These are phyloP conservation scores for Gaeumannomyces tritici DNA, from an alignment of 2,329 filamentous ascomycete genomes.

Conservation along the genomic window DNA sequence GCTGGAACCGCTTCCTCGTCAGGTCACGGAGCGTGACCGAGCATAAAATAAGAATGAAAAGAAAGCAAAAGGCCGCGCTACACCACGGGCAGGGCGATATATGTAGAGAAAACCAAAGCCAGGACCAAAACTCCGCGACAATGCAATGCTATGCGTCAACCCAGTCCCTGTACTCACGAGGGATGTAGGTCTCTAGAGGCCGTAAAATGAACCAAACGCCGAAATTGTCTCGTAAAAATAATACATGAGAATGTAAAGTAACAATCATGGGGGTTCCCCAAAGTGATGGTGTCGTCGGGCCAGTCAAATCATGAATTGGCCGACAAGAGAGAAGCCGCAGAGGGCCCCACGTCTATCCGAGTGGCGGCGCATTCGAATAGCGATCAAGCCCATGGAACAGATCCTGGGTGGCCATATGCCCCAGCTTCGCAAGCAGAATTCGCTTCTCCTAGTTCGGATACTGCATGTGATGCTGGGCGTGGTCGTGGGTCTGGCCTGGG, in stretches of 20 bases:
- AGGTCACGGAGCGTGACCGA: background rate
- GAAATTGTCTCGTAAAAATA: background rate
- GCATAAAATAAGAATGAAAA: background rate
- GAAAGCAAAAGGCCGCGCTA: background rate
- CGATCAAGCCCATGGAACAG: background rate
- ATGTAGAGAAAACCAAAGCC: background rate
- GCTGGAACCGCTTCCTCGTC: background rate
- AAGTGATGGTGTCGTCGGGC: background rate
- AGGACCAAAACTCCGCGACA: slow-evolving; percentile 1
- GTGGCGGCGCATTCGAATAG: background rate
- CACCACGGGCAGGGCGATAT: background rate
- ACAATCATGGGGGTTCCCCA: background rate
- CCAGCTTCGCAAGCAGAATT: slow-evolving; percentile 1
- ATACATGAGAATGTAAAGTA: background rate
- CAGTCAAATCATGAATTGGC: background rate
- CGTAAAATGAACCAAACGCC: background rate
- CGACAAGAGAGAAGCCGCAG: background rate
- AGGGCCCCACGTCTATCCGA: background rate
- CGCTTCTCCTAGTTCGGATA: slow-evolving; percentile 2
- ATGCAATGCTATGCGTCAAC: slow-evolving; percentile 3
- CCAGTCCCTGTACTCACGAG: background rate
- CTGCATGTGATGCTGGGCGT: background rate
- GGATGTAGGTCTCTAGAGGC: background rate
- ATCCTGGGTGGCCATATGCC: background rate
- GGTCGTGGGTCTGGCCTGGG: background rate